These are phyloP conservation scores for Arachnomyces sp. DNA, from an alignment of 2,329 filamentous ascomycete species.

Conservation along the genomic window DNA sequence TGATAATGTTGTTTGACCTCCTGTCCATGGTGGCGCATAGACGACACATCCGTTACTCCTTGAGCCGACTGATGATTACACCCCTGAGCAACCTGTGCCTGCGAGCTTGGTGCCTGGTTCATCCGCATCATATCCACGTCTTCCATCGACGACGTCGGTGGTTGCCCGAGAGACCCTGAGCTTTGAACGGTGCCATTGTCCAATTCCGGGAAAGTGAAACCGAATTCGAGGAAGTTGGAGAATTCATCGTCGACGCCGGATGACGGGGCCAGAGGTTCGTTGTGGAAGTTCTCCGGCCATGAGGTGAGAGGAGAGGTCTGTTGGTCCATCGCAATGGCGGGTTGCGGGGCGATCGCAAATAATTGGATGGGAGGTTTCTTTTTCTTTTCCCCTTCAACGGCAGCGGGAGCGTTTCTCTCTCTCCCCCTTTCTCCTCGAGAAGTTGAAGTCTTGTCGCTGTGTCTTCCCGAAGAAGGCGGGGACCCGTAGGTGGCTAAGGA, in stretches of 20 bases:
- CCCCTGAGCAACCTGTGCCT: conserved; percentile 7
- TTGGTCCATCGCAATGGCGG: conserved; percentile 29
- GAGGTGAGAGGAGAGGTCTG: conserved; percentile 26
- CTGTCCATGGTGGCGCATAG: conserved; percentile 6
- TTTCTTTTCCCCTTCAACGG: too few species aligned
- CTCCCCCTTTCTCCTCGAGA: too few species aligned
- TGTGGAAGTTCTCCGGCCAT: conserved; percentile 35
- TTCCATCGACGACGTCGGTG: conserved; percentile 9
- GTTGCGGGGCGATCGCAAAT: too few species aligned
- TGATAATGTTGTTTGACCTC: conserved; percentile 8
- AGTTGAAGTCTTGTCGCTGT: too few species aligned
- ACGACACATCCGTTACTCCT: not conserved
- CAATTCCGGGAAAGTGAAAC: conserved; percentile 38
- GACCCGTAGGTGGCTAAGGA: too few species aligned
- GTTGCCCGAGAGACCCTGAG: conserved; percentile 21
- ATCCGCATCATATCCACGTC: conserved; percentile 9
- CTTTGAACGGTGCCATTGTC: conserved; percentile 31
- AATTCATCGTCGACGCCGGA: conserved; percentile 40
- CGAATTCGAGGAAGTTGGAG: conserved; percentile 43
- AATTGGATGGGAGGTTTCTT: too few species aligned
- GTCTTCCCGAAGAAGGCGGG: too few species aligned
- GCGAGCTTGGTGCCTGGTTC: conserved; percentile 4
- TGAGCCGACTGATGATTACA: too few species aligned
- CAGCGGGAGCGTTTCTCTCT: too few species aligned
- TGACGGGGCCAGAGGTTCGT: conserved; percentile 31